Base-by-base conservation (phyloP, 257 asterid genomes). In the Mitragyna speciosa region DNA sequence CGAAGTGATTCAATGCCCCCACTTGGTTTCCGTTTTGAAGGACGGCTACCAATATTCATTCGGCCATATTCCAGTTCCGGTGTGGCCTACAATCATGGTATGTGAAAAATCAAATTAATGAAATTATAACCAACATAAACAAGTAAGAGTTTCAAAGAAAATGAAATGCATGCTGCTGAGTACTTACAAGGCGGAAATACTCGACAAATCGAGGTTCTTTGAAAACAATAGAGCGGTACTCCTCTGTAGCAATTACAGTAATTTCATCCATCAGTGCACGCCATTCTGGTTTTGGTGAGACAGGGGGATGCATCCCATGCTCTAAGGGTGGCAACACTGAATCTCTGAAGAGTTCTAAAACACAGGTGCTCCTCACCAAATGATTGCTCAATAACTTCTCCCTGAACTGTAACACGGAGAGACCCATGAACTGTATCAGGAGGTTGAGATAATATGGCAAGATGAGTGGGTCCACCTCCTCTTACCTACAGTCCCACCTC, bases 381-480 rank as follows among this genome's bases (percentile, higher is more conserved):
- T 43, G 90, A 87, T 52, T 87, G 90, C 82, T 89, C 90, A 52
- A 89, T 87, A 72, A 89, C 90, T 78, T 89, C 92, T 33, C 92
- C 92, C 56, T 89, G 92, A 73, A 87, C 89, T 0, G 92, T 89
- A 47, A 87, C 90, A 28, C 90, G 90, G 15, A 89, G 87, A 61
- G 88, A 83, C 63, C 92, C 92, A 48, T 89, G 87, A 59, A 89
- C 77, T 17, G 92, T 87, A 45, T 87, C 92, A 7, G 92, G 92
- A 41, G 92, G 92, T 58, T 89, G 92, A 78, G 92, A 89, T 75
- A 87, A 78, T 79, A 89, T 89, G 73, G 92, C 92, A 83, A 89
- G 92, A 85, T 89, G 89, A 24, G 90, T 83, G 24, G 92, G 92
- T 17, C 92, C 92, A 54, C 92, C 92, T 48, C 92, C 92, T 80